Conservation (phyloP, 75 land plant genomes). For the Pinus taeda region DNA sequence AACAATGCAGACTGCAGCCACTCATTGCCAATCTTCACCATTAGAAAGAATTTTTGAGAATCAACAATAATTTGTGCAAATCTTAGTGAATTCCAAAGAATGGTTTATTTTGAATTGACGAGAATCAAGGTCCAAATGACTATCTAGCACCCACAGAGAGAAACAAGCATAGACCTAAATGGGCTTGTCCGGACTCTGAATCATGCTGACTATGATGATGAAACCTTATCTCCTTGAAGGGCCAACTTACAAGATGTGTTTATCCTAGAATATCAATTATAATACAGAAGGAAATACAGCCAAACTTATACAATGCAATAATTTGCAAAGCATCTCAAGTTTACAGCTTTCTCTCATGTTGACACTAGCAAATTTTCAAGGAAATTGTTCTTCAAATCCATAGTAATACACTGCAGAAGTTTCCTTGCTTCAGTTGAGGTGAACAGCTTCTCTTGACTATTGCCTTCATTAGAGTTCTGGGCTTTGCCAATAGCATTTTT, state of each 20-base stretch:
- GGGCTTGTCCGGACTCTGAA: neutral
- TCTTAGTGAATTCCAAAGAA: neutral
- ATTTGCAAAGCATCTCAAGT: neutral
- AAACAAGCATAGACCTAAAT: too few relatives aligned
- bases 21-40: too few relatives aligned
- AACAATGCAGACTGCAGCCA: too few relatives aligned
- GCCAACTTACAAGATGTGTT: neutral
- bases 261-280: neutral
- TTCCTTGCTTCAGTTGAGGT: neutral
- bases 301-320: neutral
- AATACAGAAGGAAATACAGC: neutral
- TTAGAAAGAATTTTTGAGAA: neutral
- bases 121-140: too few relatives aligned
- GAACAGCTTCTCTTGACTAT: neutral
- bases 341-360: neutral
- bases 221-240: neutral
- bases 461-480: neutral
- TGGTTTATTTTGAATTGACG: neutral
- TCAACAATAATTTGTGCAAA: neutral
- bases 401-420: neutral
- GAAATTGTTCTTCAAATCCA: neutral
- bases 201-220: neutral
- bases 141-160: neutral
- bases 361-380: neutral
- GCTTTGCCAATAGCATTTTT: neutral